These are phyloP conservation scores for Diplodia scrobiculata DNA, from an alignment of 2,329 filamentous ascomycete genomes.

Conservation along the genomic window DNA sequence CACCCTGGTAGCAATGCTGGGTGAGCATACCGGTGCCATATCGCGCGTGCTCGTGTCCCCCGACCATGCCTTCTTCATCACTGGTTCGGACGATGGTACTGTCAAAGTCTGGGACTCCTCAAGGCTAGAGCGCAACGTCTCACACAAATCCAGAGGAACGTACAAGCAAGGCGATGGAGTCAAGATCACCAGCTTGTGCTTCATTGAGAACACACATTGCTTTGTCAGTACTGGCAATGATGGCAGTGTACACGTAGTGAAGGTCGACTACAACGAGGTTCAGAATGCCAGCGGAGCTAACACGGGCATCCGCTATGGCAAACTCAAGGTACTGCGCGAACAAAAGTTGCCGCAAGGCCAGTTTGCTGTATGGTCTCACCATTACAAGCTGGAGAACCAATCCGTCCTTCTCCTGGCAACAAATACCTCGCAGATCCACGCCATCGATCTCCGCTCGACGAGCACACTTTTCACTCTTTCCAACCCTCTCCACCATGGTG, in stretches of 20 bases:
- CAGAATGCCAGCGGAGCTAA: slow-evolving; percentile 55
- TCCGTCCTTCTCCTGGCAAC: slow-evolving; percentile 88
- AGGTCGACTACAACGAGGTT: slow-evolving; percentile 67
- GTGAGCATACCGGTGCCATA: slow-evolving; percentile 80
- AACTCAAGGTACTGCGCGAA: slow-evolving; percentile 68
- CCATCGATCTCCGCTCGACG: slow-evolving; percentile 87
- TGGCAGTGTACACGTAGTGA: slow-evolving; percentile 85
- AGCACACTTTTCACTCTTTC: slow-evolving; percentile 74
- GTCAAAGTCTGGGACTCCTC: slow-evolving; percentile 93
- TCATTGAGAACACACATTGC: slow-evolving; percentile 90
- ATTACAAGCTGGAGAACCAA: slow-evolving; percentile 78
- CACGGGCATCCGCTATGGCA: slow-evolving; percentile 65
- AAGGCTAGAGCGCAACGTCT: slow-evolving; percentile 86
- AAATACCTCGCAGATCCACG: slow-evolving; percentile 78
- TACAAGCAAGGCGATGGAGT: slow-evolving; percentile 70
- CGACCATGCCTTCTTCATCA: slow-evolving; percentile 93
- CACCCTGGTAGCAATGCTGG: slow-evolving; percentile 80
- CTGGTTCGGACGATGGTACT: slow-evolving; percentile 84
- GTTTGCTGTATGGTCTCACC: slow-evolving; percentile 85
- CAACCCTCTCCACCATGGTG: slow-evolving; percentile 89
- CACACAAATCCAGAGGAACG: slow-evolving; percentile 81
- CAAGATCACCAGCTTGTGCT: slow-evolving; percentile 79
- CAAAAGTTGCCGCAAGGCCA: slow-evolving; percentile 76
- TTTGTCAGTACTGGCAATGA: slow-evolving; percentile 90
- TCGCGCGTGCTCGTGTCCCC: slow-evolving; percentile 81